Percentiles rank a stretch among this genome's conserved stretches.
phyloP scores from a whole-genome alignment of 352 stramenopile genomes.

The Nothophytophthora sp. region DNA sequence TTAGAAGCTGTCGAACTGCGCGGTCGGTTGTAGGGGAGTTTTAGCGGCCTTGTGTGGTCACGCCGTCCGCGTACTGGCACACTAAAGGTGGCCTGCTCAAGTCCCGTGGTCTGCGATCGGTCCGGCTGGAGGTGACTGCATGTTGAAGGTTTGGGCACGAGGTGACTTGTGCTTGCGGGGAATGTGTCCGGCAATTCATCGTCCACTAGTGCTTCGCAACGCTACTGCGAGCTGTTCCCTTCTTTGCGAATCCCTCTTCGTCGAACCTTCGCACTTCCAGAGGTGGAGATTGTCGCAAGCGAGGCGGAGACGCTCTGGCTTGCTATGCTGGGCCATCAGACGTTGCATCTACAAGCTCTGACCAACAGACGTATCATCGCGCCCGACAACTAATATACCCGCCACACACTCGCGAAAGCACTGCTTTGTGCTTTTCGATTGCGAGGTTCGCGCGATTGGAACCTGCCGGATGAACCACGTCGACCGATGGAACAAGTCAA shows the following conservation, averaged over 20 bases:
- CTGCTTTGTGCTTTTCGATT: background rate
- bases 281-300: background rate
- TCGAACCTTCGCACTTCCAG: background rate
- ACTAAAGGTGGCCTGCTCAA: no score
- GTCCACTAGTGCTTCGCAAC: background rate
- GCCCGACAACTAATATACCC: background rate
- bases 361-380: background rate
- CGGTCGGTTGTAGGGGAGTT: no score
- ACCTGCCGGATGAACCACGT: slow-evolving; percentile 1
- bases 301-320: background rate
- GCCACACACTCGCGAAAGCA: background rate
- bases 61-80: no score
- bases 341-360: background rate
- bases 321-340: background rate
- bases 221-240: background rate
- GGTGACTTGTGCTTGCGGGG: no score
- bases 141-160: no score
- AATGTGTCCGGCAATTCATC: background rate
- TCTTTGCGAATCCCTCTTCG: background rate
- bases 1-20: no score
- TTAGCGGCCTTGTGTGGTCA: no score
- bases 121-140: no score
- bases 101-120: no score
- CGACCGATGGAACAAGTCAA: background rate
- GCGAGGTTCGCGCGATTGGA: slow-evolving; percentile 1